These are phyloP conservation scores for Cladosporium sp. DNA, from an alignment of 2,329 filamentous ascomycete genomes.

Conservation along the genomic window DNA sequence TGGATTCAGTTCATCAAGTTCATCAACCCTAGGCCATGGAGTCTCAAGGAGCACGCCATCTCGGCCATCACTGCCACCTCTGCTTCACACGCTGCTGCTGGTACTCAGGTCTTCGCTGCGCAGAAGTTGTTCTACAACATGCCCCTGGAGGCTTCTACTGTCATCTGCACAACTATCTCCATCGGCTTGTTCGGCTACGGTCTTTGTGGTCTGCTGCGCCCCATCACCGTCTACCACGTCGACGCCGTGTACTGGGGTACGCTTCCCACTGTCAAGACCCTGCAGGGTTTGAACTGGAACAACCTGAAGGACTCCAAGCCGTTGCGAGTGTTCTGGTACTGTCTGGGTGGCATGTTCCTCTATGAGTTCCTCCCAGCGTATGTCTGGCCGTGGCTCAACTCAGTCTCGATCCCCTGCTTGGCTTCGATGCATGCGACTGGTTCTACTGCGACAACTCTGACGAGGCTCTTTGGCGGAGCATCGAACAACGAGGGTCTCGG, in stretches of 20 bases:
- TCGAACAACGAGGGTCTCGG: slow-evolving; percentile 57
- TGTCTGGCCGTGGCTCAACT: slow-evolving; percentile 59
- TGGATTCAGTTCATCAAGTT: slow-evolving; percentile 48
- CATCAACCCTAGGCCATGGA: slow-evolving; percentile 56
- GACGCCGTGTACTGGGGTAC: slow-evolving; percentile 60
- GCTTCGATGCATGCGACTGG: slow-evolving; percentile 56
- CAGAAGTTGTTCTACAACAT: slow-evolving; percentile 57
- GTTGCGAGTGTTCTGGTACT: slow-evolving; percentile 56
- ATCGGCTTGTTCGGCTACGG: slow-evolving; percentile 61
- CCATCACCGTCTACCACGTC: slow-evolving; percentile 58
- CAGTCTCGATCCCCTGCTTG: slow-evolving; percentile 57
- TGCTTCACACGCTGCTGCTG: slow-evolving; percentile 46
- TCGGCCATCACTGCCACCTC: slow-evolving; percentile 30
- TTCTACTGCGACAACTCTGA: slow-evolving; percentile 47
- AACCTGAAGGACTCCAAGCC: slow-evolving; percentile 54
- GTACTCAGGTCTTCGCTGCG: slow-evolving; percentile 33
- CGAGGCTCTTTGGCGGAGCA: slow-evolving; percentile 55
- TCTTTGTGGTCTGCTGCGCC: slow-evolving; percentile 56
- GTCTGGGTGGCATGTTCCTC: slow-evolving; percentile 45
- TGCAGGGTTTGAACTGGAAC: slow-evolving; percentile 59
- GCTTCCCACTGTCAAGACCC: slow-evolving; percentile 55
- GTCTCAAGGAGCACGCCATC: slow-evolving; percentile 57
- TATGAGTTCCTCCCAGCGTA: slow-evolving; percentile 60
- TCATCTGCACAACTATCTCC: slow-evolving; percentile 54
- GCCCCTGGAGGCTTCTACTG: slow-evolving; percentile 49